These are phyloP conservation scores for Phlyctochytrium bullatum DNA, from an alignment of 192 early-diverging fungal species.

Conservation along the genomic window DNA sequence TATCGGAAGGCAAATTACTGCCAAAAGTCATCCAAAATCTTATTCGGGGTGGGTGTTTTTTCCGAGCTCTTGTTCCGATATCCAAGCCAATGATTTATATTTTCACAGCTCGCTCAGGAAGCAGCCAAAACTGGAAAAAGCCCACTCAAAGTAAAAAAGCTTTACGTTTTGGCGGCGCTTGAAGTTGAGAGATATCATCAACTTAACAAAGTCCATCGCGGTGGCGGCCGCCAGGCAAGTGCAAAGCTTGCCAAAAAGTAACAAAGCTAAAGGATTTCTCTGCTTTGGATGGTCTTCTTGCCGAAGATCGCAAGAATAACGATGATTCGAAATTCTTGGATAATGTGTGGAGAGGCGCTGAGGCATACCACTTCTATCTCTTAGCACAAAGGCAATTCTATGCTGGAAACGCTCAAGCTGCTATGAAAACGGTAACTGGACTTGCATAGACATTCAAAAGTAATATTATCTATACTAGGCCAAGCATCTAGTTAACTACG, in stretches of 20 bases:
- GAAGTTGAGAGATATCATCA: conserved; percentile 57
- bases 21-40: conserved; percentile 46
- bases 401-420: conserved; percentile 39
- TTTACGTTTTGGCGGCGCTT: conserved; percentile 57
- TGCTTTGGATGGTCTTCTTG: conserved; percentile 47
- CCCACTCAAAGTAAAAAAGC: conserved; percentile 50
- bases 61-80: neutral
- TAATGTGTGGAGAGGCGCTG: conserved; percentile 59
- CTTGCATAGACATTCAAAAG: neutral
- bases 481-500: conserved; percentile 45
- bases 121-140: conserved; percentile 36
- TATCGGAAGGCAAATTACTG: conserved; percentile 58
- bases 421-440: conserved; percentile 47
- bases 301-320: conserved; percentile 37
- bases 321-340: conserved; percentile 41
- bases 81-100: conserved; percentile 1
- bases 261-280: conserved; percentile 26
- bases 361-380: conserved; percentile 60
- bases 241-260: neutral
- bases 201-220: conserved; percentile 33
- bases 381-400: conserved; percentile 58
- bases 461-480: conserved; percentile 32
- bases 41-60: conserved; percentile 39
- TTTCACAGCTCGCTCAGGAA: conserved; percentile 45
- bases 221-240: conserved; percentile 25